These are phyloP conservation scores for Antitrichia curtipendula DNA, from an alignment of 225 moss, liverwort and hornwort genomes.

Conservation along the genomic window DNA sequence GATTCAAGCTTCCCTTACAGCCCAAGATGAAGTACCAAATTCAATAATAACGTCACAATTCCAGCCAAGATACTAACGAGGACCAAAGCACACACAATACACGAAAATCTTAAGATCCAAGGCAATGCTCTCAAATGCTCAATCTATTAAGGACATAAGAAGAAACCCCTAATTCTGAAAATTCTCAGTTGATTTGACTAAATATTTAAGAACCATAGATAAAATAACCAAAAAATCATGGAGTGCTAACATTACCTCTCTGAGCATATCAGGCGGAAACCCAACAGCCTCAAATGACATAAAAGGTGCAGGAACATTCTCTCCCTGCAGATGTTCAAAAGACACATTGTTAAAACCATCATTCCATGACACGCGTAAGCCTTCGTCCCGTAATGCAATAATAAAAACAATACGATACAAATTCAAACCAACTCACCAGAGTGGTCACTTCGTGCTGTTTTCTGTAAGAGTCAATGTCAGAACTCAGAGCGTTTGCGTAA, in stretches of 20 bases:
- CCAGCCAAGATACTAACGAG: neutral
- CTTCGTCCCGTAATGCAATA: neutral
- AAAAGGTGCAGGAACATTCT: conserved; percentile 84
- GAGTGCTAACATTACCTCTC: conserved; percentile 53
- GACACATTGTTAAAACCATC: neutral
- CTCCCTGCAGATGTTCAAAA: conserved; percentile 35
- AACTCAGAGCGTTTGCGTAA: conserved; percentile 38
- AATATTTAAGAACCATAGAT: neutral
- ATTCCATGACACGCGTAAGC: neutral
- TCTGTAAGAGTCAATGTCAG: conserved; percentile 79
- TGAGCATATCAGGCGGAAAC: conserved; percentile 71
- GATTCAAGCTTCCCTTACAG: neutral
- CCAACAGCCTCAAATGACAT: conserved; percentile 90
- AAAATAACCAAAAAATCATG: neutral
- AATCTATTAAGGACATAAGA: neutral
- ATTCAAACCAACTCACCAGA: conserved; percentile 29
- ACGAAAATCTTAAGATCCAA: neutral
- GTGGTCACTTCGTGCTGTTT: conserved; percentile 92
- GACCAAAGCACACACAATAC: neutral
- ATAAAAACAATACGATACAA: neutral
- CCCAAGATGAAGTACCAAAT: neutral
- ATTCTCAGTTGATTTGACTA: neutral
- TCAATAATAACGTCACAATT: neutral
- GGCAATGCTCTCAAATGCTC: neutral
- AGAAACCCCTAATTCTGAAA: neutral